Base-by-base conservation (phyloP, 2,329 filamentous ascomycete species). In the Phialocephala sp. region DNA sequence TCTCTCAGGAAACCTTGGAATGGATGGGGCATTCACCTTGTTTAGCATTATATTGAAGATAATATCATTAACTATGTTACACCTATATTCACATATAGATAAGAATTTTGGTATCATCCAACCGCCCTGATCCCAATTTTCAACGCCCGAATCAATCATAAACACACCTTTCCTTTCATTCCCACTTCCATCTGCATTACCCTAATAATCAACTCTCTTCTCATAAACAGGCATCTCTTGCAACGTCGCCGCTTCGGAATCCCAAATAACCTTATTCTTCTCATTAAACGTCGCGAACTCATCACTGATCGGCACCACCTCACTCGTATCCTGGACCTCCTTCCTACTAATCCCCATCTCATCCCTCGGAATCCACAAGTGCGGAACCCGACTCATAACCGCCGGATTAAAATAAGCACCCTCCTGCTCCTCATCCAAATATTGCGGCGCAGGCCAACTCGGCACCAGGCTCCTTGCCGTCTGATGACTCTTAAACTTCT, bases 331-430 rank as follows among this genome's bases (percentile, higher is more conserved):
- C 24, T 83, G 82, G 62, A 94, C 83, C 78, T 96, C 93, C 74
- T 94, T 89, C 72, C 84, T 84, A 62, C 88, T 92, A 52, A 97
- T 86, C 4, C 92, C 91, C 56, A 90, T 86, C 6, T 84, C 79
- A 73, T 97, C 93, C 59, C 86, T 82, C 0, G 92, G 92, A 63
- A 97, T 91, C 93, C 93, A 97, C 20, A 97, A 81, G 20, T 90
- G 79, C 0, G 91, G 91, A 1, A 85, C 78, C 69, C 82, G 69
- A 68, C 85, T 82, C 32, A 77, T 85, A 74, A 94, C 83, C 0
- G 88, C 84, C 0, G 93, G 92, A 68, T 93, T 87, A 77, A 86
- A 86, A 79, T 92, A 94, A 0, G 91, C 93, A 58, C 89, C 82
- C 9, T 83, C 81, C 75, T 90, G 86, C 1, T 87, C 80, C 62